phyloP scores from a whole-genome alignment of 495 filamentous ascomycete species.

The Platismatia glauca region DNA sequence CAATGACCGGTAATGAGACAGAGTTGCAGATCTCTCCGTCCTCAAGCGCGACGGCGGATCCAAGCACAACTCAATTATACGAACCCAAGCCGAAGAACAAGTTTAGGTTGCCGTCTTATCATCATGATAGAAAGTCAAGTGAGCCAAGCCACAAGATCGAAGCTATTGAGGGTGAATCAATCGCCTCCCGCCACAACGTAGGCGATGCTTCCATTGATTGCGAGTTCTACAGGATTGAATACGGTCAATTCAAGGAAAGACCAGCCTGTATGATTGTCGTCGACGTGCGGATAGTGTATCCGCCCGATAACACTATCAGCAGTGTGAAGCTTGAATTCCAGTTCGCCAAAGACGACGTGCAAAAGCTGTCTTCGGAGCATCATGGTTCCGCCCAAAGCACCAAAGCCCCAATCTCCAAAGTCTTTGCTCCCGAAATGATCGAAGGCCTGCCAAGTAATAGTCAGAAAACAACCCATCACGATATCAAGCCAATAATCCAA shows the following conservation, averaged over 20 bases:
- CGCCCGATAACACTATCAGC: neutral
- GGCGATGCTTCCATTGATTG: conserved; percentile 1
- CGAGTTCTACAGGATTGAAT: conserved; percentile 6
- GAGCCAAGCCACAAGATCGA: neutral
- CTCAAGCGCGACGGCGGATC: neutral
- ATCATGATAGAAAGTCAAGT: neutral
- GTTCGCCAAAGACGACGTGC: conserved; percentile 1
- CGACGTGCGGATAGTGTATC: neutral
- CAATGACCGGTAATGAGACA: neutral
- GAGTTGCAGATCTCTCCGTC: neutral
- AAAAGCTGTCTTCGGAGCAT: neutral
- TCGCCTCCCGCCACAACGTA: neutral
- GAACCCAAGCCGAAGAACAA: neutral
- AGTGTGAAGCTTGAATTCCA: neutral
- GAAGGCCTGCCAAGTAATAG: neutral
- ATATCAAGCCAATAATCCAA: neutral
- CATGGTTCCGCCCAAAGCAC: neutral
- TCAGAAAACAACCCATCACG: neutral
- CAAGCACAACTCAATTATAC: neutral
- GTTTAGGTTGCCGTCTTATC: neutral
- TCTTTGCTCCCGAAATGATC: neutral
- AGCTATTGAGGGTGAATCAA: neutral
- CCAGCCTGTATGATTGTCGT: conserved; percentile 4
- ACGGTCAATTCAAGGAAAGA: neutral
- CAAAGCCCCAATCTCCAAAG: neutral